Conservation (phyloP, 257 asterid species). For the Solanum pinnatisectum region DNA sequence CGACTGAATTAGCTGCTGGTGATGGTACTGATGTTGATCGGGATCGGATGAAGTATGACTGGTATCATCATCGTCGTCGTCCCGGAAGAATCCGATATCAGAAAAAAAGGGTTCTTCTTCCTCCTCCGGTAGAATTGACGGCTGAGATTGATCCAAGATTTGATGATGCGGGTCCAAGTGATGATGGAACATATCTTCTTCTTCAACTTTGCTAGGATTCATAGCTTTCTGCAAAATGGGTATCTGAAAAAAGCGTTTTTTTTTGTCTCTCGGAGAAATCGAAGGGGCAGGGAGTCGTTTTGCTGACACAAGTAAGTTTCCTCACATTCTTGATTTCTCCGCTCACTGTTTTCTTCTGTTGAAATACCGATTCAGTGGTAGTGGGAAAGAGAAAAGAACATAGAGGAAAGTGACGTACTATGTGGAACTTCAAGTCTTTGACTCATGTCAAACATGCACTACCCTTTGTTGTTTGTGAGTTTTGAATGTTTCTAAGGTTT, state of each 20-base stretch:
- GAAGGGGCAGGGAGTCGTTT: neutral
- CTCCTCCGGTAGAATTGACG: slow-evolving; percentile 41
- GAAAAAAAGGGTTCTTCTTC: slow-evolving; percentile 61
- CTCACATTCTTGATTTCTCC: neutral
- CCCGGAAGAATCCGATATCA: slow-evolving; percentile 64
- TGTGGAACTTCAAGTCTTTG: neutral
- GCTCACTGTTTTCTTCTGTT: neutral
- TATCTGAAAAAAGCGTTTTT: neutral
- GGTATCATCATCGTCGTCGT: slow-evolving; percentile 69
- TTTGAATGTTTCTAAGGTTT: neutral
- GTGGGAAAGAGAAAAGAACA: neutral
- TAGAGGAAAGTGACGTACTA: neutral
- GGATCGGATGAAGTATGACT: slow-evolving; percentile 77
- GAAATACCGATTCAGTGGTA: neutral
- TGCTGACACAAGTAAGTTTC: neutral
- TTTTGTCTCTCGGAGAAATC: neutral
- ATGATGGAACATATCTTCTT: slow-evolving; percentile 45
- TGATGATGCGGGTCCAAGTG: slow-evolving; percentile 37
- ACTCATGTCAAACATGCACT: slow-evolving; percentile 3
- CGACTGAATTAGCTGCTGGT: slow-evolving; percentile 19
- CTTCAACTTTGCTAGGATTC: slow-evolving; percentile 72
- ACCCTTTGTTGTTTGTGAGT: neutral
- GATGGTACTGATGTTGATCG: slow-evolving; percentile 16
- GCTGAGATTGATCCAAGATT: slow-evolving; percentile 29
- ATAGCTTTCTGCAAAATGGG: slow-evolving; percentile 5